phyloP scores from a whole-genome alignment of 768 basidiomycete species.

The Lactarius pseudohatsudake region DNA sequence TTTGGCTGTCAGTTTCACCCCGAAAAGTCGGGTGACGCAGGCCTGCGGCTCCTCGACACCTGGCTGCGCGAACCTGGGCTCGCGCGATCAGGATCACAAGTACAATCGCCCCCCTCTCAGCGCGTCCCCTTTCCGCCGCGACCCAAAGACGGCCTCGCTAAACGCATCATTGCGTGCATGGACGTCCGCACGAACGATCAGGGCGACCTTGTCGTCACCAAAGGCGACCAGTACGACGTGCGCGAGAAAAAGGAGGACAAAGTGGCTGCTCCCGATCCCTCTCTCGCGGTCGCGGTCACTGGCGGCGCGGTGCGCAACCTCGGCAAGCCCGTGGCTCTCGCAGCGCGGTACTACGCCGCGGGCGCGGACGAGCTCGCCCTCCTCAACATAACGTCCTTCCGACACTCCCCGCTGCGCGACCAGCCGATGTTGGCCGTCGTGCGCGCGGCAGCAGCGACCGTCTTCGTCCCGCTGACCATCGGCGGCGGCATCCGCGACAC shows the following conservation, averaged over 20 bases:
- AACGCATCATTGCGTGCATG: conserved; percentile 95
- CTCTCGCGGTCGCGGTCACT: conserved; percentile 44
- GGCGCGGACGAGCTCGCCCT: conserved; percentile 97
- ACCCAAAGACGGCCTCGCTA: conserved; percentile 71
- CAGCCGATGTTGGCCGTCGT: conserved; percentile 99
- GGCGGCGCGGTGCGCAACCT: conserved; percentile 86
- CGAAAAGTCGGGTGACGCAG: conserved; percentile 91
- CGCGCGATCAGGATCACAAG: conserved; percentile 35
- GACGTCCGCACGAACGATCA: conserved; percentile 95
- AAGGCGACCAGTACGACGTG: conserved; percentile 99
- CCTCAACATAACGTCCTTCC: conserved; percentile 99
- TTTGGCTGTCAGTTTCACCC: conserved; percentile 98
- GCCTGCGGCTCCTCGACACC: conserved; percentile 71
- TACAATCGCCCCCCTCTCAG: conserved; percentile 37
- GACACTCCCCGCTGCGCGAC: conserved; percentile 90
- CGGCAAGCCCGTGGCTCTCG: conserved; percentile 93
- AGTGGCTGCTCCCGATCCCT: conserved; percentile 18
- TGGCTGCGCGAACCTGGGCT: conserved; percentile 70
- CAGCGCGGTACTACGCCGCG: conserved; percentile 77
- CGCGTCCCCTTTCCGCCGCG: conserved; percentile 42
- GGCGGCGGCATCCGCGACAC: conserved; percentile 98
- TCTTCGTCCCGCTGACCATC: conserved; percentile 97
- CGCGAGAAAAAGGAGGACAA: conserved; percentile 86
- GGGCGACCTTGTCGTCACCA: conserved; percentile 97
- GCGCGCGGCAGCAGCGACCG: conserved; percentile 78